A percentile compares a stretch with the other conserved stretches of the same genome.
These are phyloP conservation scores for Leptographium procerum DNA, from an alignment of 2,329 filamentous ascomycete genomes.

Conservation along the genomic window DNA sequence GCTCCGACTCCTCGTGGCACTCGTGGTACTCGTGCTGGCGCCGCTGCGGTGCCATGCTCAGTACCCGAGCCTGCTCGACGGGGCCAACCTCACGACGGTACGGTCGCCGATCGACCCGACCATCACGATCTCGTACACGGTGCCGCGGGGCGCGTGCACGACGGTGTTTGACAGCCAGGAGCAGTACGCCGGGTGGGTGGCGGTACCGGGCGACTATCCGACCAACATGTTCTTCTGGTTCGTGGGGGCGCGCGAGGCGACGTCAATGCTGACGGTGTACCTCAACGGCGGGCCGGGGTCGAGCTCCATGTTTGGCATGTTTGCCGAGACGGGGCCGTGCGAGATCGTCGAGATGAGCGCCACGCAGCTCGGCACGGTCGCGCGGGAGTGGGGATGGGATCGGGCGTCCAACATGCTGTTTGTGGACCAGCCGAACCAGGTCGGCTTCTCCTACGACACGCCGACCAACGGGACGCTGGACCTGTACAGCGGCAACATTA, in stretches of 20 bases:
- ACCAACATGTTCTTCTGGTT: slow-evolving; percentile 43
- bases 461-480: slow-evolving; percentile 49
- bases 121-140: slow-evolving; percentile 58
- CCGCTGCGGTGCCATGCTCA: slow-evolving; percentile 16
- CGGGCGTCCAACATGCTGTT: slow-evolving; percentile 42
- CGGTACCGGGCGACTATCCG: slow-evolving; percentile 41
- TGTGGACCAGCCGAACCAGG: slow-evolving; percentile 57
- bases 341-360: slow-evolving; percentile 35
- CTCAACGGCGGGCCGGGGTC: slow-evolving; percentile 57
- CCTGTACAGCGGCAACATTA: slow-evolving; percentile 28
- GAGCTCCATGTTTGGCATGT: slow-evolving; percentile 54
- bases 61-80: slow-evolving; percentile 15
- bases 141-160: slow-evolving; percentile 47
- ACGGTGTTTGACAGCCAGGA: slow-evolving; percentile 54
- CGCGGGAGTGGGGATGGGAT: slow-evolving; percentile 57
- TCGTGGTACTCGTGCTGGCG: not conserved
- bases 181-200: slow-evolving; percentile 62
- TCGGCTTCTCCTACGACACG: slow-evolving; percentile 57
- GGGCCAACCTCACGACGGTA: slow-evolving; percentile 41
- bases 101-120: slow-evolving; percentile 49
- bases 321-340: slow-evolving; percentile 46
- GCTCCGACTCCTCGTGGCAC: no score
- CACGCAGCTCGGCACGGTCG: slow-evolving; percentile 40
- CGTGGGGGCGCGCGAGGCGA: slow-evolving; percentile 31
- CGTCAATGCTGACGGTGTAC: slow-evolving; percentile 43